A percentile compares a stretch with the other conserved stretches of the same genome.
Conservation (phyloP, 2,329 filamentous ascomycete species). For the Penicillium sp. region DNA sequence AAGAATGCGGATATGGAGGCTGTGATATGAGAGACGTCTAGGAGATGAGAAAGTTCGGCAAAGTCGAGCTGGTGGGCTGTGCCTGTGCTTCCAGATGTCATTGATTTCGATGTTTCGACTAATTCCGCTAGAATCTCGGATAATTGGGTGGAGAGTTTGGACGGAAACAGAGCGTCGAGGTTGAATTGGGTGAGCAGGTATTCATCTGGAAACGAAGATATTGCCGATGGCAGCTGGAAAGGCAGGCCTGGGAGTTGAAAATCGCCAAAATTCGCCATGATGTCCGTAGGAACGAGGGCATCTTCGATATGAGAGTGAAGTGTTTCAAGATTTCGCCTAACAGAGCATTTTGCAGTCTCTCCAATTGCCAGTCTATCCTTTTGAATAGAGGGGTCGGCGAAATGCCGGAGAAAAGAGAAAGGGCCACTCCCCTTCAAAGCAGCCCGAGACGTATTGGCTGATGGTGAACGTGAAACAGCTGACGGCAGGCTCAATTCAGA, state of each 20-base stretch:
- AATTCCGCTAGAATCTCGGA: conserved; percentile 27
- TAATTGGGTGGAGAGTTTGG: conserved; percentile 27
- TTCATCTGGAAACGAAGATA: conserved; percentile 12
- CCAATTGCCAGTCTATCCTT: conserved; percentile 32
- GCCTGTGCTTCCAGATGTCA: conserved; percentile 10
- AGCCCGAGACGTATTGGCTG: not conserved
- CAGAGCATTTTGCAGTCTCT: conserved; percentile 32
- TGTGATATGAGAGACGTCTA: conserved; percentile 29
- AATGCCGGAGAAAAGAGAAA: conserved; percentile 32
- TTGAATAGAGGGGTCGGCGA: conserved; percentile 30
- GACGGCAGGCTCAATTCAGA: conserved; percentile 3
- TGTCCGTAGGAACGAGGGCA: conserved; percentile 24
- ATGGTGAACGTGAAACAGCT: conserved; percentile 5
- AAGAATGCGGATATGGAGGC: conserved; percentile 32
- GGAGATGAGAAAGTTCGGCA: conserved; percentile 22
- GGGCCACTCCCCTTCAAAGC: conserved; percentile 9
- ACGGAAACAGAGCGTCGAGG: conserved; percentile 18
- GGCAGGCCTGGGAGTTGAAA: conserved; percentile 13
- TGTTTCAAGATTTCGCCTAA: conserved; percentile 28
- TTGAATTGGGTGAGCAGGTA: conserved; percentile 18
- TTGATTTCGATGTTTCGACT: conserved; percentile 31
- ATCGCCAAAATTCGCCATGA: conserved; percentile 15
- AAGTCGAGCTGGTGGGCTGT: conserved; percentile 11
- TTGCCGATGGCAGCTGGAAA: conserved; percentile 8
- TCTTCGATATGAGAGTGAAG: conserved; percentile 30